These are phyloP conservation scores for Mucor velutinosus DNA, from an alignment of 371 early-diverging fungal species.

Conservation along the genomic window DNA sequence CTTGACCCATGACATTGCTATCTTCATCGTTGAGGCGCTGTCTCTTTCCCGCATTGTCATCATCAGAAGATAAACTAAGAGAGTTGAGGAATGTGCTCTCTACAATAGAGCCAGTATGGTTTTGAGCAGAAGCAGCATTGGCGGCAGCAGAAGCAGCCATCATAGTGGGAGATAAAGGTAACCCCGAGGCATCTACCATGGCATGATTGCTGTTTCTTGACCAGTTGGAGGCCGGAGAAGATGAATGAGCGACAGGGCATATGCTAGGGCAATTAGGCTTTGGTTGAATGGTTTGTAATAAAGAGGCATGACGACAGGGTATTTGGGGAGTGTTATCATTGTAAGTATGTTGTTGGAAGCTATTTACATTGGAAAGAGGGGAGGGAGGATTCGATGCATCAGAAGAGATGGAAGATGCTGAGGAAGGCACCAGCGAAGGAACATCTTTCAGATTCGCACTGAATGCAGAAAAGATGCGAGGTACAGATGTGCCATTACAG, in stretches of 20 bases:
- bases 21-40: not conserved
- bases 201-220: not conserved
- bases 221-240: not conserved
- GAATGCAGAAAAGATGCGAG: not conserved
- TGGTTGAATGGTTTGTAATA: slow-evolving; percentile 3
- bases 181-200: not conserved
- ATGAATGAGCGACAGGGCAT: not conserved
- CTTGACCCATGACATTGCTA: not conserved
- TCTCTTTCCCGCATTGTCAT: not conserved
- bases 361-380: not conserved
- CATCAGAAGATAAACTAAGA: slow-evolving; percentile 3
- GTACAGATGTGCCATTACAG: not conserved
- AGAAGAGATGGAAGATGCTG: slow-evolving; percentile 16
- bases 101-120: slow-evolving; percentile 14
- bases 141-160: slow-evolving; percentile 13
- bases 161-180: slow-evolving; percentile 16
- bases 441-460: not conserved
- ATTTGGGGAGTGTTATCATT: not conserved
- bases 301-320: not conserved
- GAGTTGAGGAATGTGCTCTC: slow-evolving; percentile 24
- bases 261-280: not conserved
- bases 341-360: not conserved
- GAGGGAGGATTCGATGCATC: slow-evolving; percentile 18
- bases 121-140: slow-evolving; percentile 9
- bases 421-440: slow-evolving; percentile 13